Conservation (phyloP, 2,329 filamentous ascomycete genomes). For the Talaromyces islandicus region DNA sequence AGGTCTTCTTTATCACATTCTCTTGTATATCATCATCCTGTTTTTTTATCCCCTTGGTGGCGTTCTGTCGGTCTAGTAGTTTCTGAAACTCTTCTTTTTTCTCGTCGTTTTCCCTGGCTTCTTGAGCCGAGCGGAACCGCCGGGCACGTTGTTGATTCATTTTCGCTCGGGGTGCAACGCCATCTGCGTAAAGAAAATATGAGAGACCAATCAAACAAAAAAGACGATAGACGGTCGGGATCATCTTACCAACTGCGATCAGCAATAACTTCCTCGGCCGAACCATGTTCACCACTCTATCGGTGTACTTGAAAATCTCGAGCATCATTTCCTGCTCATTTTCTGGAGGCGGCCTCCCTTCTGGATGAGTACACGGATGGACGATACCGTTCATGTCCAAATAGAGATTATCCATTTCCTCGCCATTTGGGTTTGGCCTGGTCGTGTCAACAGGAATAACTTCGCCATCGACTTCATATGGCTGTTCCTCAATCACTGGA, state of each 20-base stretch:
- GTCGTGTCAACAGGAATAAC: constrained; percentile 80
- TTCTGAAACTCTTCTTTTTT: constrained; percentile 86
- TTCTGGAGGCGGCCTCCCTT: constrained; percentile 82
- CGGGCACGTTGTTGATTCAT: constrained; percentile 99
- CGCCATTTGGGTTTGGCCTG: constrained; percentile 86
- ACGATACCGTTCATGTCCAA: constrained; percentile 99
- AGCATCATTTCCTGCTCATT: constrained; percentile 99
- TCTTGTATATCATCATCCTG: constrained; percentile 57
- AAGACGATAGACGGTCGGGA: not conserved
- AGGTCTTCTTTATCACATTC: constrained; percentile 73
- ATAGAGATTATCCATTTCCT: constrained; percentile 97
- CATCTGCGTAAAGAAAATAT: constrained; percentile 53
- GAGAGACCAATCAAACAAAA: constrained; percentile 16
- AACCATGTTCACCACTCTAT: constrained; percentile 97
- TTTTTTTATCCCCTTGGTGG: constrained; percentile 44
- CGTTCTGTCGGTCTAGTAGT: constrained; percentile 72
- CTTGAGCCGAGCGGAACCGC: constrained; percentile 88
- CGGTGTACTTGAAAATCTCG: constrained; percentile 97
- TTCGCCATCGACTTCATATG: constrained; percentile 74
- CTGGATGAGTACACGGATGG: constrained; percentile 95
- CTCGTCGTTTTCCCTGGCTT: constrained; percentile 87
- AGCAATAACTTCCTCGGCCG: constrained; percentile 91
- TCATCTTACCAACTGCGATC: constrained; percentile 76
- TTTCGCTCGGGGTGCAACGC: constrained; percentile 93
- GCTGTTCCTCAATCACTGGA: constrained; percentile 78